phyloP scores from a whole-genome alignment of 148 eudicot genomes.

The Suaeda aralocaspica region DNA sequence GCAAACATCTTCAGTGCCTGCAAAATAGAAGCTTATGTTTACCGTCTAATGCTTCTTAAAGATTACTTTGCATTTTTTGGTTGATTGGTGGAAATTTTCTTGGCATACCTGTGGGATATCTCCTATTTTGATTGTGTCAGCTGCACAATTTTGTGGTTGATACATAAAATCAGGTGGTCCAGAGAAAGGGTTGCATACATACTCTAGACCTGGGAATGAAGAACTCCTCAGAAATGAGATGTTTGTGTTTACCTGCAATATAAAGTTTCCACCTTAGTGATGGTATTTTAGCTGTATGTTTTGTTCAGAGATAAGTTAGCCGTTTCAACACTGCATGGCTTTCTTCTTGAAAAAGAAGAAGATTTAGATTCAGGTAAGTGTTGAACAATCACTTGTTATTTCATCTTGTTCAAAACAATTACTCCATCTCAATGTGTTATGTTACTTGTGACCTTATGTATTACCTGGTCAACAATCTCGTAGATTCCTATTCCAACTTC shows the following conservation, averaged over 20 bases:
- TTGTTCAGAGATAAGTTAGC: neutral
- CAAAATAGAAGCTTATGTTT: neutral
- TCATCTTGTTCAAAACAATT: neutral
- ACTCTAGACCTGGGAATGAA: slow-evolving; percentile 33
- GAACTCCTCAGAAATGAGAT: slow-evolving; percentile 33
- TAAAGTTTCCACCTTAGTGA: neutral
- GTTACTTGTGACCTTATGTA: no score
- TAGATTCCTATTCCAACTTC: slow-evolving; percentile 52
- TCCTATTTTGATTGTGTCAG: slow-evolving; percentile 49
- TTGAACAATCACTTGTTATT: neutral
- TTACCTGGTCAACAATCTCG: slow-evolving; percentile 44
- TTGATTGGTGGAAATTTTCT: neutral
- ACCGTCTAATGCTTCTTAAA: neutral
- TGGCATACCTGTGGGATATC: slow-evolving; percentile 53
- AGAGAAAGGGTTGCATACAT: slow-evolving; percentile 83
- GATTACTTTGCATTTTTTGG: neutral
- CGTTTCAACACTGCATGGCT: neutral
- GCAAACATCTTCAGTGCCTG: slow-evolving; percentile 46
- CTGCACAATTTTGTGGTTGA: slow-evolving; percentile 53
- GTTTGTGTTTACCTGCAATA: slow-evolving; percentile 54
- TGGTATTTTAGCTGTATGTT: neutral
- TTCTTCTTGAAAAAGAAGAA: neutral
- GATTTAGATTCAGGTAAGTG: neutral
- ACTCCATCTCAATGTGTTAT: neutral
- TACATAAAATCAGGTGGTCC: slow-evolving; percentile 55